Evolutionary conservation across 140 eudicot species (phyloP).

Genomic region (Erigeron philadelphicus): DNA sequence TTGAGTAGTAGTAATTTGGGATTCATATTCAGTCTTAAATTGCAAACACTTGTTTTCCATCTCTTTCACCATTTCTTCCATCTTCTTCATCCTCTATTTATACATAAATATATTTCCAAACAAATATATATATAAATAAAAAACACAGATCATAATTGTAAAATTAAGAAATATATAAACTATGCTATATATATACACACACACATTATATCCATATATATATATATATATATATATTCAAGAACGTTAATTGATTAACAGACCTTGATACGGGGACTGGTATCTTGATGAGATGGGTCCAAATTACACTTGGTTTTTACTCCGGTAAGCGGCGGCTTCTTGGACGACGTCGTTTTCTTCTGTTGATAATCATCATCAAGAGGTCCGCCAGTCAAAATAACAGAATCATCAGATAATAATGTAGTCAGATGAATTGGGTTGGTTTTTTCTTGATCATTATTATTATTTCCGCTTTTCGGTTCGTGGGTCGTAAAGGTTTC

Average conservation of each 20-base stretch:
- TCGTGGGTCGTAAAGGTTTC: not conserved
- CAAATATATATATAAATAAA: not conserved
- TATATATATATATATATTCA: not conserved
- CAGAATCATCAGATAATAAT: not conserved
- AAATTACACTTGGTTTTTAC: not conserved
- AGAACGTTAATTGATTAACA: not conserved
- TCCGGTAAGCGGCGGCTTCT: not conserved
- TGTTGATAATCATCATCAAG: not conserved
- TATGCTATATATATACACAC: no score
- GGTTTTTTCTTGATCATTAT: not conserved
- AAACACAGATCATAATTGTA: not conserved
- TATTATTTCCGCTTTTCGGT: not conserved
- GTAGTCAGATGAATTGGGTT: slow-evolving; percentile 13
- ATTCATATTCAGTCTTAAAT: slow-evolving; percentile 5
- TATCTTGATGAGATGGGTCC: not conserved
- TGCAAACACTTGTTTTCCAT: slow-evolving; percentile 5
- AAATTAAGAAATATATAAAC: no score
- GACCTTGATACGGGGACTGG: slow-evolving; percentile 15
- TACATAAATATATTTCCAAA: not conserved
- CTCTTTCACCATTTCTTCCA: slow-evolving; percentile 10
- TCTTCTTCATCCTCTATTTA: slow-evolving; percentile 15
- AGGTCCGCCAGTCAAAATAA: not conserved
- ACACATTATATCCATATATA: no score
- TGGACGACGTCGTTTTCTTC: not conserved
- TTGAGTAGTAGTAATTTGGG: not conserved